Base-by-base conservation (phyloP, 768 basidiomycete species). In the Mycena epipterygia region DNA sequence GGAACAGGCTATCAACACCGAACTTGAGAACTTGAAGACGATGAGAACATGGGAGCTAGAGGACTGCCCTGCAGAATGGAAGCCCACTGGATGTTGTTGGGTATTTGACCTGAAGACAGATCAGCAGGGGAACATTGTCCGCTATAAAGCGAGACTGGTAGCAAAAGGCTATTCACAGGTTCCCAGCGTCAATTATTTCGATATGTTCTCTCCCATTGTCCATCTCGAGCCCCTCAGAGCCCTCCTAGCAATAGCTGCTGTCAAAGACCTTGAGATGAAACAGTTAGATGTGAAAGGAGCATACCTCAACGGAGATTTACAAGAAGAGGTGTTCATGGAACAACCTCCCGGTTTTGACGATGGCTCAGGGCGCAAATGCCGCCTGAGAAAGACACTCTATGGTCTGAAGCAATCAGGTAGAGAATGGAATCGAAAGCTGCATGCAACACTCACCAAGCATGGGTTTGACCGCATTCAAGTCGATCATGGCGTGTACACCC, bases 351-450 rank as follows among this genome's bases (percentile, higher is more conserved):
- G 53, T 37, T 56, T 56, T 37, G 53, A 56, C 53, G 53, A 56
- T 37, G 53, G 53, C 5, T 56, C 53, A 7, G 53, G 53, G 8
- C 33, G 53, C 13, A 56, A 56, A 56, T 56, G 53, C 32, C 53
- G 33, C 37, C 53, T 56, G 19, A 56, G 23, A 33, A 56, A 56
- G 53, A 56, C 53, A 23, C 35, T 56, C 33, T 56, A 56, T 37
- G 53, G 53, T 37, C 53, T 56, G 53, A 56, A 56, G 23, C 53
- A 56, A 27, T 56, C 53, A 56, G 53, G 53, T 37, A 56, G 53
- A 2, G 68, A 77, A 56, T 83, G 78, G 80, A 76, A 82, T 37
- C 25, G 74, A 23, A 46, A 46, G 23, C 23, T 46, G 44, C 44
- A 46, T 23, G 44, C n/a, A 5, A 53, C 32, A 53, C 29, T 53